Conservation (phyloP, 2,329 filamentous ascomycete genomes). For the Penicillium sclerotiorum region DNA sequence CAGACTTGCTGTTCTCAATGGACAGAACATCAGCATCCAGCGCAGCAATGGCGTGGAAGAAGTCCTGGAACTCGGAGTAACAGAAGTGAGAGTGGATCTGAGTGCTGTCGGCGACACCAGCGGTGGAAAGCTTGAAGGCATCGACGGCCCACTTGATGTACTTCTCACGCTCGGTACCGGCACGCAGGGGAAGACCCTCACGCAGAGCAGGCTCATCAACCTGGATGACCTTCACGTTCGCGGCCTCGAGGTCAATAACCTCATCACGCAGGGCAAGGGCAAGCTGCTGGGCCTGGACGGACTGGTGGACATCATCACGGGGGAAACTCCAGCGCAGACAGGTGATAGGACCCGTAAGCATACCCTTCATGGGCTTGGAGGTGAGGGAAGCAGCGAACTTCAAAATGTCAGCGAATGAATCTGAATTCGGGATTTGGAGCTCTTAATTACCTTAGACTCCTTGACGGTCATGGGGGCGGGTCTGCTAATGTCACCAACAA, state of each 20-base stretch:
- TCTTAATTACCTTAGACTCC: no score
- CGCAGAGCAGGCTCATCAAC: conserved; percentile 98
- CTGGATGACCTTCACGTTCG: conserved; percentile 96
- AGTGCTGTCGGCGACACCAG: conserved; percentile 90
- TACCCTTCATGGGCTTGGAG: conserved; percentile 99
- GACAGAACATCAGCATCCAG: conserved; percentile 97
- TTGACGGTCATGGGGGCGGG: conserved; percentile 98
- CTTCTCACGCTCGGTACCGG: conserved; percentile 90
- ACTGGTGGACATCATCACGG: conserved; percentile 99
- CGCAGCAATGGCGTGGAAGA: conserved; percentile 99
- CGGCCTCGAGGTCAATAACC: conserved; percentile 95
- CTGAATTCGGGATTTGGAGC: no score
- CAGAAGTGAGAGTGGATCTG: conserved; percentile 99
- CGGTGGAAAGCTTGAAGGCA: conserved; percentile 94
- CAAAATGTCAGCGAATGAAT: no score
- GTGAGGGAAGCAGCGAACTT: conserved; percentile 95
- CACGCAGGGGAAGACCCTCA: conserved; percentile 96
- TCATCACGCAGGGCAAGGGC: conserved; percentile 97
- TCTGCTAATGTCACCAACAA: conserved; percentile 97
- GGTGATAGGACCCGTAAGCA: conserved; percentile 98
- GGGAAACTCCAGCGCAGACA: conserved; percentile 99
- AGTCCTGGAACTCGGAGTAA: conserved; percentile 99
- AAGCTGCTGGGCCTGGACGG: conserved; percentile 97
- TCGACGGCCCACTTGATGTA: conserved; percentile 98
- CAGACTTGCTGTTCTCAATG: conserved; percentile 99